A percentile compares a stretch with the other conserved stretches of the same genome.
Evolutionary conservation across 2,329 filamentous ascomycete genomes (phyloP).

Genomic region (Alternaria arbusti): DNA sequence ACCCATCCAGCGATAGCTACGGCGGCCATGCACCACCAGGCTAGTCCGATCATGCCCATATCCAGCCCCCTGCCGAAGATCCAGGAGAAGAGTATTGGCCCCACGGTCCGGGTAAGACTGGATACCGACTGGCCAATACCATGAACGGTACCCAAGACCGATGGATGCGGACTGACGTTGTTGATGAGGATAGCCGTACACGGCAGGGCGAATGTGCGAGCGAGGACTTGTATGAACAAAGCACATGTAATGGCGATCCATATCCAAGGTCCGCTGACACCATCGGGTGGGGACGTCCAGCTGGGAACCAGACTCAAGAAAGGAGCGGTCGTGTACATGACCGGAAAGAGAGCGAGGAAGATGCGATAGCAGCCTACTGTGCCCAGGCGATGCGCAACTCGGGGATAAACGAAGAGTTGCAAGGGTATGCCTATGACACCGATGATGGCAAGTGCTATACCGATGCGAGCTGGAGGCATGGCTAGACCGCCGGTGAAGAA

Average conservation of each 20-base stretch:
- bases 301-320: constrained; percentile 54
- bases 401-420: constrained; percentile 56
- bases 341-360: constrained; percentile 53
- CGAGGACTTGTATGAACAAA: constrained; percentile 54
- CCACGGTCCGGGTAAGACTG: constrained; percentile 65
- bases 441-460: constrained; percentile 56
- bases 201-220: constrained; percentile 61
- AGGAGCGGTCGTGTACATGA: constrained; percentile 53
- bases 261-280: constrained; percentile 49
- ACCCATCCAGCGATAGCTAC: constrained; percentile 59
- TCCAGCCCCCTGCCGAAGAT: constrained; percentile 66
- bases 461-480: constrained; percentile 56
- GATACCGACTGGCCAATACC: constrained; percentile 66
- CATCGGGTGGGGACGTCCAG: constrained; percentile 45
- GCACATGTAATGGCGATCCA: constrained; percentile 53
- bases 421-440: constrained; percentile 56
- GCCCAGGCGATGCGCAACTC: constrained; percentile 50
- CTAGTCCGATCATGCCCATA: constrained; percentile 63
- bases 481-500: constrained; percentile 59
- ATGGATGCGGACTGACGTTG: constrained; percentile 60
- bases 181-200: constrained; percentile 61
- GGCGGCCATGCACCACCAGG: constrained; percentile 63
- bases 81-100: constrained; percentile 66
- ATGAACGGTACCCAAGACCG: constrained; percentile 63
- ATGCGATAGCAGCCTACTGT: constrained; percentile 51